Base-by-base conservation (phyloP, 1,284 basidiomycete species). In the Leccinum subspadiceum region DNA sequence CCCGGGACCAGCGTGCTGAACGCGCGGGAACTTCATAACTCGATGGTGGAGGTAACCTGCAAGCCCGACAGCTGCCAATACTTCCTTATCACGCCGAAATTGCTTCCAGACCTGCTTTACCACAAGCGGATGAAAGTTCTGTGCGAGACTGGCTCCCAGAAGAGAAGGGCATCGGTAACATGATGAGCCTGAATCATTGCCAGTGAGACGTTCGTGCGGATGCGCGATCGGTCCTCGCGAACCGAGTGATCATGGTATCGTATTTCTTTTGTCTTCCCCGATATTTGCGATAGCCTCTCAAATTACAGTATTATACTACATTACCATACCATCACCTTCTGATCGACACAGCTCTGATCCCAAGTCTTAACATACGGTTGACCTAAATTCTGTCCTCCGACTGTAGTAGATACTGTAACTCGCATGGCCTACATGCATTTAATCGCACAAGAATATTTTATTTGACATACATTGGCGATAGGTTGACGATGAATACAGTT, bases 71-170 rank as follows among this genome's bases (percentile, higher is more conserved):
- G 90, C 56, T 90, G 91, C n/a, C 97, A 99, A 69, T 98, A 98
- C 78, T 99, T 99, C 84, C 82, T 99, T 61, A 97, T 99, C 76
- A 99, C 97, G 24, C 97, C 97, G 9, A 99, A 99, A 77, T 83
- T 99, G 37, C 84, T 99, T 9, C 88, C 94, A 7, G 89, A 93
- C 68, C 82, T 99, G 58, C 76, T 84, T 58, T 99, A 98, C 70
- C 89, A 98, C 73, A 82, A 86, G 62, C 86, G 87, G 65, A 98
- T 99, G 94, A 93, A 92, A 78, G 83, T 99, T 12, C 82, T 99
- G 10, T 92, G 94, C 70, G 93, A 56, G 90, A 93, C 70, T 93
- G 90, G 90, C 77, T 92, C 24, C 89, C 90, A 2, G 90, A 91
- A 60, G 82, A 87, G 57, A 75, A 72, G 55, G 79, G 81, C 15